A percentile compares a stretch with the other conserved stretches of the same genome.
phyloP scores from a whole-genome alignment of 805 yeast species.

The Clavispora vitiphila region DNA sequence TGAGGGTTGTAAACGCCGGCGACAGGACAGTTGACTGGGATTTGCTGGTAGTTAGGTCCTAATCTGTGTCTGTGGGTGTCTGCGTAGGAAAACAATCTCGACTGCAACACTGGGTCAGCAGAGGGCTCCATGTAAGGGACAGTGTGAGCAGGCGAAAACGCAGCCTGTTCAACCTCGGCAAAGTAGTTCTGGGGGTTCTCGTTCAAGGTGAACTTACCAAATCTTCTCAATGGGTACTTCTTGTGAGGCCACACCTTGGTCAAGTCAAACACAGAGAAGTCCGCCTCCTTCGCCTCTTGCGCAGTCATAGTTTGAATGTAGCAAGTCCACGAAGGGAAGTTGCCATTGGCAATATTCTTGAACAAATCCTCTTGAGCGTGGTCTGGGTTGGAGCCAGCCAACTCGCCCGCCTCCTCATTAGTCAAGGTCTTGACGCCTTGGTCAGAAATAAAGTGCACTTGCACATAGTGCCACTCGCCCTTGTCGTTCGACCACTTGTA shows the following conservation, averaged over 20 bases:
- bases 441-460: constrained; percentile 66
- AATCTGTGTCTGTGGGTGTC: constrained; percentile 84
- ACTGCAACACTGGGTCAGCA: constrained; percentile 80
- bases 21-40: constrained; percentile 85
- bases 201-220: constrained; percentile 74
- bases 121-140: constrained; percentile 80
- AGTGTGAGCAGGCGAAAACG: constrained; percentile 81
- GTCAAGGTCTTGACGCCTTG: constrained; percentile 53
- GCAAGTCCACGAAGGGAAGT: constrained; percentile 78
- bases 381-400: constrained; percentile 79
- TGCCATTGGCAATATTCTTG: constrained; percentile 71
- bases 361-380: constrained; percentile 75
- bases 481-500: constrained; percentile 73
- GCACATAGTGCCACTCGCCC: constrained; percentile 76
- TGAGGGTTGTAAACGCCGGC: constrained; percentile 54
- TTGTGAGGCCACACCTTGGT: constrained; percentile 91
- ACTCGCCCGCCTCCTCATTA: constrained; percentile 62
- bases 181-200: constrained; percentile 84
- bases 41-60: constrained; percentile 72
- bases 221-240: constrained; percentile 79
- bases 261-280: constrained; percentile 82
- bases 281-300: constrained; percentile 67
- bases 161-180: constrained; percentile 84
- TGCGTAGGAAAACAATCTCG: constrained; percentile 76
- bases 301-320: constrained; percentile 84